Evolutionary conservation across 257 asterid genomes (phyloP).

Genomic region (Dorcoceras hygrometricum): DNA sequence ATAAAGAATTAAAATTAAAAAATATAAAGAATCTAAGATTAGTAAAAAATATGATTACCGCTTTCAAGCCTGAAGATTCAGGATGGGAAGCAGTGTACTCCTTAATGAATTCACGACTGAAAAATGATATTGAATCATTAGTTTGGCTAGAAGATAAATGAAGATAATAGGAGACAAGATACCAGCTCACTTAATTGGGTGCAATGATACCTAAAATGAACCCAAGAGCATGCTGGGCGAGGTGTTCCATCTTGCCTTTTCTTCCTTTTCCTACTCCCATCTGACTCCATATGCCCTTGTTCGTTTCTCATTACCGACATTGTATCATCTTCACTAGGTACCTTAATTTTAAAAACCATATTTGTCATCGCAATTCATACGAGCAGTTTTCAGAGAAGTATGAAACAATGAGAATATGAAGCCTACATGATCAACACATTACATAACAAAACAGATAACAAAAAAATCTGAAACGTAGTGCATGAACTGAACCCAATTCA

Average conservation of each 20-base stretch:
- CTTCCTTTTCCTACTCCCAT: conserved; percentile 70
- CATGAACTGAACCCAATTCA: background rate
- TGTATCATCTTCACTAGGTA: conserved; percentile 53
- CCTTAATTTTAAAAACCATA: conserved; percentile 37
- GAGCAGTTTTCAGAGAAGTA: conserved; percentile 13
- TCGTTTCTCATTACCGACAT: conserved; percentile 56
- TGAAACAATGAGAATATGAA: conserved; percentile 1
- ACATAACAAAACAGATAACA: background rate
- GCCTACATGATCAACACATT: background rate
- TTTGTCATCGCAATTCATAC: conserved; percentile 24
- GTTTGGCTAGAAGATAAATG: conserved; percentile 13
- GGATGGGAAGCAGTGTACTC: conserved; percentile 96
- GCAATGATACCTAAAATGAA: conserved; percentile 75
- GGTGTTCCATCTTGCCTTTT: conserved; percentile 68
- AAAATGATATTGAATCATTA: conserved; percentile 25
- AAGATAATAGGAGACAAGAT: background rate
- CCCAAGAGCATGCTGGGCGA: conserved; percentile 99
- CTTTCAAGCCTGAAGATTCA: conserved; percentile 91
- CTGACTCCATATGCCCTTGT: conserved; percentile 57
- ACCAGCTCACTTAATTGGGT: conserved; percentile 17
- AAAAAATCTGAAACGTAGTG: background rate
- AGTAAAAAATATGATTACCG: conserved; percentile 43
- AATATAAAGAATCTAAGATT: conserved; percentile 18
- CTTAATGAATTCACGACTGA: conserved; percentile 90
- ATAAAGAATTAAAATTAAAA: conserved; percentile 1